Base-by-base conservation (phyloP, 768 basidiomycete genomes). In the Mycena latifolia region DNA sequence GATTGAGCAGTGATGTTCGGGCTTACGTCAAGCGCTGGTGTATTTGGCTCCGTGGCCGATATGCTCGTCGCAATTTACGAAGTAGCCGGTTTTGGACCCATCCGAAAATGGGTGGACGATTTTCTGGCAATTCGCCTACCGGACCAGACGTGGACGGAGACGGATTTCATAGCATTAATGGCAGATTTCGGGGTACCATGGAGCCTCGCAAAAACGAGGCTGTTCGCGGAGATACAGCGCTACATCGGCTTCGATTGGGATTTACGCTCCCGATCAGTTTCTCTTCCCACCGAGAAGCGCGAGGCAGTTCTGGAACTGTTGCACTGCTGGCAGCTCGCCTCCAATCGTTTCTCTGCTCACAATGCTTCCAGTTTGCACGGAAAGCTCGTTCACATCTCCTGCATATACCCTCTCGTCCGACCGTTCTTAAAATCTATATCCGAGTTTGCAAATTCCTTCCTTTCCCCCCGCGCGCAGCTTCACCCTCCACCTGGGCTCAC, bases 31-130 rank as follows among this genome's bases (percentile, higher is more conserved):
- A 77, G 75, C 51, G 73, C 76, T 0, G 78, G 82, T 0, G 71
- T 82, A 0, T 82, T 79, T 46, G 78, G 82, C 0, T 43, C 65
- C 0, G 59, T 82, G 0, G 80, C 80, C 3, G 77, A 82, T 65
- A 74, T 76, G 71, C 55, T 80, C 0, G 70, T 77, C 0, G 76
- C 66, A 0, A 76, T 81, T n/a, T 79, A 77, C 66, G 1, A 43
- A 12, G 45, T 57, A 8, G 27, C 31, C 5, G 77, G 77, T 8
- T 69, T 76, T 39, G 29, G 63, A 3, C 63, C 59, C 5, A 59
- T 78, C 15, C 15, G 41, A 24, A 82, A 81, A 61, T 83, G 81
- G 81, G 80, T 81, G 0, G 79, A 83, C 72, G 75, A 83, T 50
- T 80, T 81, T 57, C 52, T 79, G 3, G 73, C 75, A 3, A 66